These are phyloP conservation scores for Candida neerlandica DNA, from an alignment of 1,139 yeast species.

Conservation along the genomic window DNA sequence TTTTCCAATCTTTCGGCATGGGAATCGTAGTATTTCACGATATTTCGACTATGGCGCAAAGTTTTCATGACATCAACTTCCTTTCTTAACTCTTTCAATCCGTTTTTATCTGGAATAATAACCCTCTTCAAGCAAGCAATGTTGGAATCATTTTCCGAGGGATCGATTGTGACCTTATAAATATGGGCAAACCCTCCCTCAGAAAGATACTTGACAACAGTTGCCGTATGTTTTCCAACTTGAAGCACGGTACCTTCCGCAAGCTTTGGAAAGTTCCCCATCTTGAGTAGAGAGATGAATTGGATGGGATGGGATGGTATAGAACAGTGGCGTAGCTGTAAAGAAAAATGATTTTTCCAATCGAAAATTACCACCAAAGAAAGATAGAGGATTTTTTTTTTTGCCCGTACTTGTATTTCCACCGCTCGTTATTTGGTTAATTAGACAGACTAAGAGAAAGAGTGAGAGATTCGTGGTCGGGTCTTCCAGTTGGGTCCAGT, in stretches of 20 bases:
- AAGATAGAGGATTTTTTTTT: background rate
- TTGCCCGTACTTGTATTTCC: background rate
- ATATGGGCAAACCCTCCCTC: slow-evolving; percentile 60
- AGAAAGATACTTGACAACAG: slow-evolving; percentile 40
- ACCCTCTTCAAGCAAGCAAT: slow-evolving; percentile 75
- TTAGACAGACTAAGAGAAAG: no score
- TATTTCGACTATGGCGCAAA: slow-evolving; percentile 54
- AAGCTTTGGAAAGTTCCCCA: slow-evolving; percentile 38
- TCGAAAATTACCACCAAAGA: background rate
- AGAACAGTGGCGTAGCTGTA: slow-evolving; percentile 8
- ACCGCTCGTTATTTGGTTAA: background rate
- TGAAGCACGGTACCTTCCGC: slow-evolving; percentile 43
- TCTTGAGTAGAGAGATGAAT: slow-evolving; percentile 8
- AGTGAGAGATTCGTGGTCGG: no score
- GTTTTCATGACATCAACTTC: slow-evolving; percentile 84
- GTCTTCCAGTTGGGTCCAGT: no score
- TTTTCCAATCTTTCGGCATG: slow-evolving; percentile 67
- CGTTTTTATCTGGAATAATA: slow-evolving; percentile 69
- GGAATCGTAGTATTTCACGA: slow-evolving; percentile 73
- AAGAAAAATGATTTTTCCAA: slow-evolving; percentile 1
- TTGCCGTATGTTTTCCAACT: slow-evolving; percentile 46
- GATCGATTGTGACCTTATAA: slow-evolving; percentile 57
- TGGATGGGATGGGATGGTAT: background rate
- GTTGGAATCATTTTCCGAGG: slow-evolving; percentile 35
- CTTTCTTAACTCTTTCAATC: slow-evolving; percentile 63